Base-by-base conservation (phyloP, 345 rosid species). In the Eucalyptus pauciflora region DNA sequence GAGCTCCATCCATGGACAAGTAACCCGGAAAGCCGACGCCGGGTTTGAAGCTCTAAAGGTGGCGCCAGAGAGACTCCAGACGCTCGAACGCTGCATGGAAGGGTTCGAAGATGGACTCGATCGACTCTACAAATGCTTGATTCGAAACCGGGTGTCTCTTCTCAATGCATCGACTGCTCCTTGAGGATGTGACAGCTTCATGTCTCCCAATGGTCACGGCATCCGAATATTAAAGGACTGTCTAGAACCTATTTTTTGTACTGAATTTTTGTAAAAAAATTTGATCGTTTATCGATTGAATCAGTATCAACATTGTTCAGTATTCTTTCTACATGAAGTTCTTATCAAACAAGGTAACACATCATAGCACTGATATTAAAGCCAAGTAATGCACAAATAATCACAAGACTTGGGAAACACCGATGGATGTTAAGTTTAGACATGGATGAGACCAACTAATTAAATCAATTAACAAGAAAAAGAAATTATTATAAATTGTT, bases 121-220 rank as follows among this genome's bases (percentile, higher is more conserved):
- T 76, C 83, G 92, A 25, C 83, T 95, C 80, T 94, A 94, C 87
- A 94, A 95, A 93, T 37, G 87, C 86, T 90, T 97, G 93, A 91
- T 95, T 12, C 94, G 94, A 91, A 89, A 95, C 86, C 93, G 98
- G 87, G 89, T 94, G 37, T 91, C 97, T 33, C 91, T 97, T 86
- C 91, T 96, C 91, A 96, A 95, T 11, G 83, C 83, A 76, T 76
- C 83, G 29, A 76, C 16, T 6, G 83, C 83, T 20, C 83, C 48
- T 20, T 76, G 48, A 76, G 83, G 48, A 76, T 20, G 48, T 37
- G 48, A 37, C 31, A 20, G 14, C 91, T 93, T 95, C 15, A 83
- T 94, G 87, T 94, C 95, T 41, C 48, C 27, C 24, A 76, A 41
- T 76, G 8, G 43, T 76, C 48, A 41, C 8, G 48, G 15, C 48